These are phyloP conservation scores for Pichia cephalocereana DNA, from an alignment of 805 yeast genomes.

Conservation along the genomic window DNA sequence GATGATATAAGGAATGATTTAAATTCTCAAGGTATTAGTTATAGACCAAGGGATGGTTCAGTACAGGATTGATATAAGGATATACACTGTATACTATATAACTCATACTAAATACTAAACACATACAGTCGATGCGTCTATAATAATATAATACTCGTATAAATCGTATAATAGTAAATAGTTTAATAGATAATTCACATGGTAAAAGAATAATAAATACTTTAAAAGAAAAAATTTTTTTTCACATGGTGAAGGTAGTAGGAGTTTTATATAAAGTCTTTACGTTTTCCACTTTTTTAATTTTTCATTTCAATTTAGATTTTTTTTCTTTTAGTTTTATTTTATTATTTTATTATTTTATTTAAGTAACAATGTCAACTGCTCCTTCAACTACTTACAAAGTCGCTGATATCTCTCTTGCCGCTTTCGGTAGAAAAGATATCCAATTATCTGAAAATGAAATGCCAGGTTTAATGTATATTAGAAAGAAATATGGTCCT, in stretches of 20 bases:
- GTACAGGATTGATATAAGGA: slow-evolving; percentile 26
- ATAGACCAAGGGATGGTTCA: slow-evolving; percentile 93
- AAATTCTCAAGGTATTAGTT: slow-evolving; percentile 65
- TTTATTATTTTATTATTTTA: not conserved
- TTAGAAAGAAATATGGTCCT: slow-evolving; percentile 84
- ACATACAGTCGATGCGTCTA: too few species aligned
- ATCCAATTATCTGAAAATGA: slow-evolving; percentile 98
- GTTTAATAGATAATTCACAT: too few species aligned
- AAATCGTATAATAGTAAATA: not conserved
- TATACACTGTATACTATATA: too few species aligned
- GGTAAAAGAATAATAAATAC: too few species aligned
- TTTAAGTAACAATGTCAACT: slow-evolving; percentile 39
- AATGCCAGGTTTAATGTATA: slow-evolving; percentile 99
- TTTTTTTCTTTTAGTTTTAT: not conserved
- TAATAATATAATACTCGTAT: too few species aligned
- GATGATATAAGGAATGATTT: slow-evolving; percentile 71
- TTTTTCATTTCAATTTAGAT: not conserved
- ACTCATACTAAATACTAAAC: too few species aligned
- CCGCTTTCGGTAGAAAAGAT: slow-evolving; percentile 99
- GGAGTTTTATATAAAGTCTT: too few species aligned
- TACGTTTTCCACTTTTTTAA: too few species aligned
- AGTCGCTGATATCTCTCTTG: slow-evolving; percentile 95
- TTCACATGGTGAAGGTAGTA: too few species aligned
- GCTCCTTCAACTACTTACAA: slow-evolving; percentile 70
- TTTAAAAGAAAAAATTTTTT: too few species aligned